These are phyloP conservation scores for Syncephalastrum monosporum DNA, from an alignment of 371 early-diverging fungal species.

Conservation along the genomic window DNA sequence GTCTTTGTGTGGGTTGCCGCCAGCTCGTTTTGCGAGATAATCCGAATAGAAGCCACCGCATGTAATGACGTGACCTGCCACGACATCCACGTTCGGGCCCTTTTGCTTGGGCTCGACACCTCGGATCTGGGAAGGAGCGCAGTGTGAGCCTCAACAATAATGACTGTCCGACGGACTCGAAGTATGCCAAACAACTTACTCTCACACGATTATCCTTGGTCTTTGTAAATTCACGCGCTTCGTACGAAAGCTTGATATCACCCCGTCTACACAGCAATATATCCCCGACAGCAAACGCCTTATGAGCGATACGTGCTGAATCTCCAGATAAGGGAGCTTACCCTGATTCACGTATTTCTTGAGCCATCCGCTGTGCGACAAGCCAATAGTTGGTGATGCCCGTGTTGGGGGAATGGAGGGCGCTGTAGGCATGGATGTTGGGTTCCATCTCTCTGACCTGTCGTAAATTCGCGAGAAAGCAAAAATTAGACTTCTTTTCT, in stretches of 20 bases:
- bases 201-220: constrained; percentile 27
- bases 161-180: too few species aligned
- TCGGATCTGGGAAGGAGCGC: constrained; percentile 21
- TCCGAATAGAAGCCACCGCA: constrained; percentile 51
- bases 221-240: constrained; percentile 33
- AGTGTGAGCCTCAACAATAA: not conserved
- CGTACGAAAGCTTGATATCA: constrained; percentile 46
- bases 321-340: constrained; percentile 8
- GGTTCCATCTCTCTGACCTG: constrained; percentile 45
- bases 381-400: constrained; percentile 44
- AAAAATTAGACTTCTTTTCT: not conserved
- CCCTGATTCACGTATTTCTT: constrained; percentile 42
- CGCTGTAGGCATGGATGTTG: constrained; percentile 45
- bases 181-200: constrained; percentile 6
- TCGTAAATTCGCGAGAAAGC: not conserved
- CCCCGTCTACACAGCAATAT: constrained; percentile 28
- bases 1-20: constrained; percentile 33
- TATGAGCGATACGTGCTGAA: not conserved
- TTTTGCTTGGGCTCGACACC: constrained; percentile 37
- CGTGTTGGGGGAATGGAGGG: constrained; percentile 47
- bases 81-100: constrained; percentile 36
- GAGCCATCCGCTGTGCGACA: constrained; percentile 37
- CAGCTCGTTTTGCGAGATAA: constrained; percentile 37
- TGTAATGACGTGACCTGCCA: constrained; percentile 43
- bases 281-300: not conserved